phyloP scores from a whole-genome alignment of 345 rosid species.

The Eucalyptus victrix region DNA sequence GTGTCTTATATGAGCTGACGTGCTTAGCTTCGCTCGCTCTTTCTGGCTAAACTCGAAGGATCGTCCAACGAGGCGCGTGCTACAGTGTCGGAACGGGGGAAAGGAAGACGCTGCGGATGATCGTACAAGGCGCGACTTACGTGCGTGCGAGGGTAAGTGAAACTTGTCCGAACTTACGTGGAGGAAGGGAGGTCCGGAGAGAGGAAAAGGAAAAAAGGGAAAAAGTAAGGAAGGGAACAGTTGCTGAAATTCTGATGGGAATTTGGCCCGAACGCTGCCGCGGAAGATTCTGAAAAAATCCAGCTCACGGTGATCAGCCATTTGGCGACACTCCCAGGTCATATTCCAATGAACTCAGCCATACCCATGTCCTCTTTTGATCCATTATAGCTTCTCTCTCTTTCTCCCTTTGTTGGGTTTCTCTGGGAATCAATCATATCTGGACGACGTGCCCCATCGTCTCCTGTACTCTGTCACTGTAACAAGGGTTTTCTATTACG shows the following conservation, averaged over 20 bases:
- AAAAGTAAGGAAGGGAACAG: not conserved
- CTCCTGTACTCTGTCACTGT: not conserved
- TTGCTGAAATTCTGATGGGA: not conserved
- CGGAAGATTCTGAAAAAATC: not conserved
- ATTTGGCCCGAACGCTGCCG: not conserved
- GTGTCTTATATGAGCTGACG: not conserved
- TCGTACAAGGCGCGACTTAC: not conserved
- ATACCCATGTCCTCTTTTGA: not conserved
- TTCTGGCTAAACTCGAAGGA: not conserved
- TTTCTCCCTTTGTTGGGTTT: not conserved
- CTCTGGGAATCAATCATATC: not conserved
- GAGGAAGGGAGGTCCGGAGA: not conserved
- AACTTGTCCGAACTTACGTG: not conserved
- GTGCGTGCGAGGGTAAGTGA: not conserved
- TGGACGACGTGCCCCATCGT: not conserved
- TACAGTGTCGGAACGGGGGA: not conserved
- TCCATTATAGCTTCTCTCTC: not conserved
- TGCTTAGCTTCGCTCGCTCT: not conserved
- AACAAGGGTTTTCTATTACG: not conserved
- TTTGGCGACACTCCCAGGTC: not conserved
- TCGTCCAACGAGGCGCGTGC: not conserved
- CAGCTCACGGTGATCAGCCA: not conserved
- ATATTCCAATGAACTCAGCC: not conserved
- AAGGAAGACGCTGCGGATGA: not conserved
- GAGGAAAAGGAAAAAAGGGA: not conserved